Percentiles rank a stretch among this genome's conserved stretches.
These are phyloP conservation scores for Colletotrichum salicis DNA, from an alignment of 2,329 filamentous ascomycete species.

Conservation along the genomic window DNA sequence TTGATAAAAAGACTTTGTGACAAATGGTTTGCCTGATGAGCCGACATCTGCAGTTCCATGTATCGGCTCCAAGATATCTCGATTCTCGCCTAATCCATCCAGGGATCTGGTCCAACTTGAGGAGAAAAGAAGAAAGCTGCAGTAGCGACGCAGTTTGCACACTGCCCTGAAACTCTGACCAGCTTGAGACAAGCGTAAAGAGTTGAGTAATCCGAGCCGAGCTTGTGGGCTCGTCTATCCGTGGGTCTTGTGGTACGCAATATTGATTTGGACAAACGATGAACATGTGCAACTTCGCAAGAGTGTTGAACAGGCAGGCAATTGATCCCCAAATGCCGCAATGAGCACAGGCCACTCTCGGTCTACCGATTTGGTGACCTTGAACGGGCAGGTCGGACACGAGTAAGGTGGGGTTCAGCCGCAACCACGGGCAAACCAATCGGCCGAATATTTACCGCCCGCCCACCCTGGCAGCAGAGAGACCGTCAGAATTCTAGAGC, in stretches of 20 bases:
- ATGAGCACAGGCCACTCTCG: not conserved
- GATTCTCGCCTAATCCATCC: not conserved
- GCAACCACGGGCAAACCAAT: conserved; percentile 30
- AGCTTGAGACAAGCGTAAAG: not conserved
- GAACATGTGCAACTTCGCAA: not conserved
- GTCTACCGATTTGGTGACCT: not conserved
- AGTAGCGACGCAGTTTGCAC: not conserved
- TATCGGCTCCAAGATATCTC: not conserved
- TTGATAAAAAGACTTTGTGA: not conserved
- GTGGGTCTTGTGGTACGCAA: not conserved
- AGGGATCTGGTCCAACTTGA: not conserved
- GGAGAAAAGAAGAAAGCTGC: not conserved
- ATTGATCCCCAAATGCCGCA: not conserved
- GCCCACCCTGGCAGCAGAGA: conserved; percentile 9
- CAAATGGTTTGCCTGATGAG: not conserved
- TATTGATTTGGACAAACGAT: not conserved
- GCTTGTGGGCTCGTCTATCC: not conserved
- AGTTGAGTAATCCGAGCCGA: not conserved
- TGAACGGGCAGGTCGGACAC: not conserved
- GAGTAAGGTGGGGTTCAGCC: conserved; percentile 7
- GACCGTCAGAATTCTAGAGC: conserved; percentile 38
- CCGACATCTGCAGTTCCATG: not conserved
- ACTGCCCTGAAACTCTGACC: not conserved
- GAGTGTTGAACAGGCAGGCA: not conserved
- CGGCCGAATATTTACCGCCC: conserved; percentile 34